Evolutionary conservation across 148 eudicot genomes (phyloP).

Genomic region (Euryodendron excelsum): DNA sequence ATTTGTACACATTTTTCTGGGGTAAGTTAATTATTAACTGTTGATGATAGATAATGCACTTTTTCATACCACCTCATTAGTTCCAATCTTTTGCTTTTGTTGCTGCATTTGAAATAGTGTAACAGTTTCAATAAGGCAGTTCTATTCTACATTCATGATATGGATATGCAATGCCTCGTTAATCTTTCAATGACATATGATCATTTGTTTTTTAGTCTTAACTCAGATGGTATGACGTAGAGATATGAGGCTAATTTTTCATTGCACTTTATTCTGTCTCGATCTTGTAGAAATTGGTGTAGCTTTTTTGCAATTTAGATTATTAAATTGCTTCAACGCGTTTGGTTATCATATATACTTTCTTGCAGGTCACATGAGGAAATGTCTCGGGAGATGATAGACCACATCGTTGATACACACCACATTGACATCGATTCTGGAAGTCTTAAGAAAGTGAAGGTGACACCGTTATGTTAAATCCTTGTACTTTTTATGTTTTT

Average conservation of each 20-base stretch:
- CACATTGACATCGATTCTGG: conserved; percentile 53
- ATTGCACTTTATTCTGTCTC: neutral
- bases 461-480: conserved; percentile 3
- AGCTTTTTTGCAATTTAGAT: neutral
- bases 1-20: no score
- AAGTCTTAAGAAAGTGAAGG: conserved; percentile 57
- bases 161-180: conserved; percentile 2
- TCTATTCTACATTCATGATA: neutral
- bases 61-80: neutral
- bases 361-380: conserved; percentile 68
- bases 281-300: neutral
- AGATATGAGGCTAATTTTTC: no score
- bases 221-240: no score
- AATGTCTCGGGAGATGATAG: conserved; percentile 56
- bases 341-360: neutral
- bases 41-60: neutral
- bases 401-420: conserved; percentile 67
- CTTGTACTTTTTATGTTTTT: neutral
- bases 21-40: neutral
- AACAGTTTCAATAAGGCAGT: neutral
- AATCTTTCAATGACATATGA: neutral
- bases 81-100: neutral
- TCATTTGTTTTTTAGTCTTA: neutral
- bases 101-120: neutral
- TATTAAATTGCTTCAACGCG: neutral